Conservation (phyloP, 164 flowering plant species). For the Tinospora cordifolia region DNA sequence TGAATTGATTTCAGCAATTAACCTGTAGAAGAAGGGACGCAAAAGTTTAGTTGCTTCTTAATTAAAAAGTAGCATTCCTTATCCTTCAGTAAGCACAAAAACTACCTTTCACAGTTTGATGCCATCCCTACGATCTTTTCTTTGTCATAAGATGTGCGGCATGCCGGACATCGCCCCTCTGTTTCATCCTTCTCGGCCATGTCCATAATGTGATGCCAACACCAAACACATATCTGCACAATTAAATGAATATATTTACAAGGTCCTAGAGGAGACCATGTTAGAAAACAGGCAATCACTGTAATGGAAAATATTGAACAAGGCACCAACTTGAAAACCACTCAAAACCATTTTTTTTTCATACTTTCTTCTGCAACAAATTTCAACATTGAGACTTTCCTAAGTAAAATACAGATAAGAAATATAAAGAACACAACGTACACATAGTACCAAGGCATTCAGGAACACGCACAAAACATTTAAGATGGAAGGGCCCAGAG, state of each 20-base stretch:
- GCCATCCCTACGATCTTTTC: conserved; percentile 89
- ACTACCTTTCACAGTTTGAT: conserved; percentile 66
- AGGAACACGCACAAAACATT: no score
- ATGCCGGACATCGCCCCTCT: conserved; percentile 97
- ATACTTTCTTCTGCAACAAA: no score
- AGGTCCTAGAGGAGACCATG: neutral
- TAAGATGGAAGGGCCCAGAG: no score
- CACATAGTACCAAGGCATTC: neutral
- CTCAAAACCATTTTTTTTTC: neutral
- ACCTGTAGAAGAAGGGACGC: conserved; percentile 23
- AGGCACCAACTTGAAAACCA: neutral
- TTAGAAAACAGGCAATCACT: neutral
- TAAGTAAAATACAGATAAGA: no score
- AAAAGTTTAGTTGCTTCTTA: neutral
- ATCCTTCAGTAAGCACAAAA: neutral
- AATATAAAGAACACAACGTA: neutral
- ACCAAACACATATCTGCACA: conserved; percentile 90
- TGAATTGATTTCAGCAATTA: conserved; percentile 63
- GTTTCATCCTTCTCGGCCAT: conserved; percentile 96
- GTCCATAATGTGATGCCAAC: conserved; percentile 98
- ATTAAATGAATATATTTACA: neutral
- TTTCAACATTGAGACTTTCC: neutral
- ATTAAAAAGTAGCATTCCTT: neutral
- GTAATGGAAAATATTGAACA: neutral
- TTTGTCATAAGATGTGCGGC: conserved; percentile 85